phyloP scores from a whole-genome alignment of 306 rosid genomes.

The Malus sieversii region DNA sequence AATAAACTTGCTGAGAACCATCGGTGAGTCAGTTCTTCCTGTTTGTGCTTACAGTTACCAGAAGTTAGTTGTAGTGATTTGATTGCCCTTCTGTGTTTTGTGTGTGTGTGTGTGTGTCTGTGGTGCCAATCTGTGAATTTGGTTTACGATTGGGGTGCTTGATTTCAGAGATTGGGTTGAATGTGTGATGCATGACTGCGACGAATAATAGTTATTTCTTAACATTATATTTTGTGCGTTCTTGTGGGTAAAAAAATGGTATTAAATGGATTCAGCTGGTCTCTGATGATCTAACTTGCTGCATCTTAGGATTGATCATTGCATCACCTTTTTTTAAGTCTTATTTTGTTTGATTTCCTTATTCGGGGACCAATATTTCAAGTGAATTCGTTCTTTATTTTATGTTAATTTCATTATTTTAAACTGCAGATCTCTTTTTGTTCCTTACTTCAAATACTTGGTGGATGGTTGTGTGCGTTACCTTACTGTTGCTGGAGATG shows the following conservation, averaged over 20 bases:
- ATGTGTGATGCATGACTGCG: not conserved
- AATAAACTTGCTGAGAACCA: conserved; percentile 74
- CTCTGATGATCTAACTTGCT: not conserved
- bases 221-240: not conserved
- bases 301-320: not conserved
- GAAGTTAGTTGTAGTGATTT: not conserved
- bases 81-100: not conserved
- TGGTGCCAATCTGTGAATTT: too few species aligned
- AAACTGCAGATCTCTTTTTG: conserved; percentile 73
- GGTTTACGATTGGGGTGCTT: not conserved
- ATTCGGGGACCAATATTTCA: not conserved
- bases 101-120: not conserved
- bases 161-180: not conserved
- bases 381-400: not conserved
- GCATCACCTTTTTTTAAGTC: not conserved
- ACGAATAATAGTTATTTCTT: not conserved
- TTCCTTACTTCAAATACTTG: conserved; percentile 89
- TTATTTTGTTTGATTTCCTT: not conserved
- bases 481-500: conserved; percentile 50
- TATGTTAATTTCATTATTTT: not conserved
- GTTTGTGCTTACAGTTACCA: not conserved
- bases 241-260: not conserved
- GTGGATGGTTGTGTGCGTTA: conserved; percentile 57
- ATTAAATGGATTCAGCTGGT: not conserved
- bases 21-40: conserved; percentile 46